These are phyloP conservation scores for Aaosphaeria pasadenensis DNA, from an alignment of 2,329 filamentous ascomycete genomes.

Conservation along the genomic window DNA sequence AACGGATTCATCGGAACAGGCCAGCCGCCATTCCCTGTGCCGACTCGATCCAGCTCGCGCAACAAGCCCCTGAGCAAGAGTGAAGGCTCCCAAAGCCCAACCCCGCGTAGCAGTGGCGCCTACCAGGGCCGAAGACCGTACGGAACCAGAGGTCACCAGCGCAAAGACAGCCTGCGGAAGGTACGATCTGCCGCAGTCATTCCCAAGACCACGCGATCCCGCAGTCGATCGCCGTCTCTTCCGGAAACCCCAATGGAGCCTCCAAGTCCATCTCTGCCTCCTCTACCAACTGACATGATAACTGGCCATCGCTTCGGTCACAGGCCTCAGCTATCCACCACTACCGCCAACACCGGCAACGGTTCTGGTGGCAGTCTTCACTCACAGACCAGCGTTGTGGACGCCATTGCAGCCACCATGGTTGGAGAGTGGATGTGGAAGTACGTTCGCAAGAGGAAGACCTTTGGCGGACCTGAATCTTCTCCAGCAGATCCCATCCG, in stretches of 20 bases:
- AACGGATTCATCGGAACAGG: conserved; percentile 34
- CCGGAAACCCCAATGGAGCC: conserved; percentile 66
- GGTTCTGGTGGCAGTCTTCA: conserved; percentile 58
- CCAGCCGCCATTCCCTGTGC: conserved; percentile 85
- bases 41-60: conserved; percentile 81
- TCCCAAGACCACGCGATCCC: conserved; percentile 45
- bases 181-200: conserved; percentile 79
- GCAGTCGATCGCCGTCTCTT: conserved; percentile 56
- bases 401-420: conserved; percentile 97
- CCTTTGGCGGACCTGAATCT: conserved; percentile 73
- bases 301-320: conserved; percentile 42
- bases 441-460: conserved; percentile 82
- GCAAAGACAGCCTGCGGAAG: conserved; percentile 70
- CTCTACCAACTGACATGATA: conserved; percentile 70
- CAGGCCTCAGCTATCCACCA: conserved; percentile 60
- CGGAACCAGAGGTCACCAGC: conserved; percentile 27
- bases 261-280: conserved; percentile 69
- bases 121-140: conserved; percentile 40
- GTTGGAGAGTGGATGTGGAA: conserved; percentile 98
- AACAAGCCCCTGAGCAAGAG: conserved; percentile 66
- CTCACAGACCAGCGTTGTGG: conserved; percentile 78
- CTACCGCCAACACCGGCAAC: conserved; percentile 44
- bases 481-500: conserved; percentile 47
- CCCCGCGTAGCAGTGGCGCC: conserved; percentile 48
- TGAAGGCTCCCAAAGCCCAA: conserved; percentile 77